These are phyloP conservation scores for Backusella psychrophila DNA, from an alignment of 192 early-diverging fungal species.

Conservation along the genomic window DNA sequence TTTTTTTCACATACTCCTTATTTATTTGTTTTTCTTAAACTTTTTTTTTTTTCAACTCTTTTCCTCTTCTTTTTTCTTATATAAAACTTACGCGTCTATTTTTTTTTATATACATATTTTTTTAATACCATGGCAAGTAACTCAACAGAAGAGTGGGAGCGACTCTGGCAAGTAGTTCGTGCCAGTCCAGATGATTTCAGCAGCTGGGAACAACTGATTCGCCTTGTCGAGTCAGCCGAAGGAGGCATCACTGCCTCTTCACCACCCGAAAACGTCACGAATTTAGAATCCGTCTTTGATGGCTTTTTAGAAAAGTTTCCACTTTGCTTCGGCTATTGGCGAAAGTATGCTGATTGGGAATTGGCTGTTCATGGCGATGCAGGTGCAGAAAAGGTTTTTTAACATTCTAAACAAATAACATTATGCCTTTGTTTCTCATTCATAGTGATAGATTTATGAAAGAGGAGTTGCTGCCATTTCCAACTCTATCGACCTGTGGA, in stretches of 20 bases:
- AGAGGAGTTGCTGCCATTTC: conserved; percentile 64
- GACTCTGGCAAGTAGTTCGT: conserved; percentile 53
- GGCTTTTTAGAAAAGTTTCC: conserved; percentile 68
- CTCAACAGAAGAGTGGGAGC: conserved; percentile 44
- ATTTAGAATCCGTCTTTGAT: conserved; percentile 59
- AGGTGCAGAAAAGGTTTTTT: conserved; percentile 58
- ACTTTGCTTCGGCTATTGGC: conserved; percentile 80
- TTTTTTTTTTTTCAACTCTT: background rate
- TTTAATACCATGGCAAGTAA: background rate
- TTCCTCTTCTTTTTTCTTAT: background rate
- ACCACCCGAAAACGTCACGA: conserved; percentile 42
- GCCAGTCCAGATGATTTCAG: conserved; percentile 63
- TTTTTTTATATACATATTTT: too few relatives aligned
- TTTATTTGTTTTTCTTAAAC: background rate
- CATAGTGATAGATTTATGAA: conserved; percentile 61
- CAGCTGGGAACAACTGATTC: conserved; percentile 68
- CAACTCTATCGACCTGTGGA: conserved; percentile 74
- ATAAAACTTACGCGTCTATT: background rate
- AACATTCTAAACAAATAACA: too few relatives aligned
- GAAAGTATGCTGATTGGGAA: conserved; percentile 71
- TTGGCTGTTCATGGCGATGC: conserved; percentile 48
- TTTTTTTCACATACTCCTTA: background rate
- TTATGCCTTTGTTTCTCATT: background rate
- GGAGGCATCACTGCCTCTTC: conserved; percentile 52
- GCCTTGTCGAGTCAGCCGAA: conserved; percentile 53